Evolutionary conservation across 1,139 yeast genomes (phyloP).

Genomic region (Taphrina communis): DNA sequence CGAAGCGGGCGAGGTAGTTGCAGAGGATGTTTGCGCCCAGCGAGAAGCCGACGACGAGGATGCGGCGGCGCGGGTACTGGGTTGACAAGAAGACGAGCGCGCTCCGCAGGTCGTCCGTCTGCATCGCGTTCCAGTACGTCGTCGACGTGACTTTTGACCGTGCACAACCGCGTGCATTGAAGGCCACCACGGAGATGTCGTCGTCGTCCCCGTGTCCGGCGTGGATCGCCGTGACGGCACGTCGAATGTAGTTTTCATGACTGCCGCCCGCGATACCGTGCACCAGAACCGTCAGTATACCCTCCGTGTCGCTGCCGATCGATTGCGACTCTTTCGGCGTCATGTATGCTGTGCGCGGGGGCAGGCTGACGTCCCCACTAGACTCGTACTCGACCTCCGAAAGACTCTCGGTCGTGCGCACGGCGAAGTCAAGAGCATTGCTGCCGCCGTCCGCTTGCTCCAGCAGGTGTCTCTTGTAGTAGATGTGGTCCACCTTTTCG

Average conservation of each 20-base stretch:
- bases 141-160: conserved; percentile 79
- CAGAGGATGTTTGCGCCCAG: conserved; percentile 84
- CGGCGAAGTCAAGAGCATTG: conserved; percentile 71
- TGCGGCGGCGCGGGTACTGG: conserved; percentile 71
- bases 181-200: conserved; percentile 59
- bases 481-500: conserved; percentile 61
- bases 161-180: conserved; percentile 87
- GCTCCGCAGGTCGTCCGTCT: conserved; percentile 74
- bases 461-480: conserved; percentile 78
- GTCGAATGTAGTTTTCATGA: conserved; percentile 83
- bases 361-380: conserved; percentile 53
- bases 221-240: conserved; percentile 52
- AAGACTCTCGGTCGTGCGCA: conserved; percentile 62
- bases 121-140: conserved; percentile 71
- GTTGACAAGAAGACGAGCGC: conserved; percentile 60
- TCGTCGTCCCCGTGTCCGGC: conserved; percentile 10
- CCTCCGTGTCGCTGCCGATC: conserved; percentile 52
- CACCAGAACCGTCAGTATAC: conserved; percentile 70
- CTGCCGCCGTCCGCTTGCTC: conserved; percentile 60
- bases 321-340: conserved; percentile 57
- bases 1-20: conserved; percentile 79
- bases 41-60: conserved; percentile 81
- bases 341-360: conserved; percentile 77
- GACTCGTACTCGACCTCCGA: conserved; percentile 41
- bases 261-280: conserved; percentile 95